Conservation (phyloP, 2,329 filamentous ascomycete genomes). For the Fusarium goolgardi region DNA sequence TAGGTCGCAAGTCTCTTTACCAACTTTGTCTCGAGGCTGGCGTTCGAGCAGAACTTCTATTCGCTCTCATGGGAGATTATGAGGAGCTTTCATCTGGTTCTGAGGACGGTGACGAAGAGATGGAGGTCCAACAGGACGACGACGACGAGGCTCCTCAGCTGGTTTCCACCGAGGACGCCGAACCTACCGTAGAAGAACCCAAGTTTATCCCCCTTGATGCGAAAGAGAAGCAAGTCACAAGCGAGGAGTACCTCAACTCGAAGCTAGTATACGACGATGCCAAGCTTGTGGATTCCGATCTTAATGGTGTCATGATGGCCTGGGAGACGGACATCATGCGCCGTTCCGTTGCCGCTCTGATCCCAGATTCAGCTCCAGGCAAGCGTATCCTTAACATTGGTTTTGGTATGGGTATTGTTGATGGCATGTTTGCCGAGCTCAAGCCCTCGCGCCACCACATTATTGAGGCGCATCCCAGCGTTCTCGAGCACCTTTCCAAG, state of each 20-base stretch:
- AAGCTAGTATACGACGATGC: constrained; percentile 71
- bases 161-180: constrained; percentile 45
- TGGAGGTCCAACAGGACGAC: constrained; percentile 60
- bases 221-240: constrained; percentile 65
- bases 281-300: constrained; percentile 77
- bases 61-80: constrained; percentile 85
- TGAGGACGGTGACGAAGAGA: constrained; percentile 62
- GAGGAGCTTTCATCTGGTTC: constrained; percentile 73
- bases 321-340: constrained; percentile 93
- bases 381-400: constrained; percentile 85
- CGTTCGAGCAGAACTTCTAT: constrained; percentile 87
- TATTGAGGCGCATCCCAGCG: constrained; percentile 84
- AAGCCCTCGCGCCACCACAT: constrained; percentile 80
- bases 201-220: constrained; percentile 52
- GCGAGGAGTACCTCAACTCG: constrained; percentile 75
- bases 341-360: constrained; percentile 75
- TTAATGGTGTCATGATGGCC: constrained; percentile 93
- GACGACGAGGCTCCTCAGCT: constrained; percentile 53
- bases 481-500: constrained; percentile 71
- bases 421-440: constrained; percentile 77
- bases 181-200: constrained; percentile 48
- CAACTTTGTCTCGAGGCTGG: constrained; percentile 88
- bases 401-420: constrained; percentile 91
- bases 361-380: constrained; percentile 60
- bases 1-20: constrained; percentile 80